These are phyloP conservation scores for Dendrobium nobile DNA, from an alignment of 106 monocot genomes.

Conservation along the genomic window DNA sequence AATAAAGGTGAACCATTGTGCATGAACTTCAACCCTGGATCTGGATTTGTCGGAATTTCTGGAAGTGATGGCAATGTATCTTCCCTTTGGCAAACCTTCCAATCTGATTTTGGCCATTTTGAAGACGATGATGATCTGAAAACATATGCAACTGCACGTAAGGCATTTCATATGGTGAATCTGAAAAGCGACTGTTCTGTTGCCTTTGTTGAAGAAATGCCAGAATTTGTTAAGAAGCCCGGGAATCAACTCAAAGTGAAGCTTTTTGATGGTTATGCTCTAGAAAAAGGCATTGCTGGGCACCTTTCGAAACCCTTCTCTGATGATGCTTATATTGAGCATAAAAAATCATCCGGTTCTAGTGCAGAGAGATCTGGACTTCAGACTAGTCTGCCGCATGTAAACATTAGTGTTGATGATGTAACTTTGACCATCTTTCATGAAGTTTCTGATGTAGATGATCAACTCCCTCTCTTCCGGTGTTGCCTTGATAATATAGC, in stretches of 20 bases:
- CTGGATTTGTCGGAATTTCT: conserved; percentile 71
- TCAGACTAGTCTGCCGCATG: conserved; percentile 14
- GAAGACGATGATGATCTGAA: conserved; percentile 30
- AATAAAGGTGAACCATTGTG: conserved; percentile 40
- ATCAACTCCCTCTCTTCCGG: conserved; percentile 49
- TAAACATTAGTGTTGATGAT: conserved; percentile 42
- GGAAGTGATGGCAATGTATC: conserved; percentile 32
- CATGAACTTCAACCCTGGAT: conserved; percentile 48
- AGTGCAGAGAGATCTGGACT: conserved; percentile 10
- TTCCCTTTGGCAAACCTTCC: conserved; percentile 54
- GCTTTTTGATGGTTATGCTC: conserved; percentile 34
- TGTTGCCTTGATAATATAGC: conserved; percentile 29
- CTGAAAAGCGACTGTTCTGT: conserved; percentile 53
- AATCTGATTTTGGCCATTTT: conserved; percentile 23
- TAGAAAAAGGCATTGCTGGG: conserved; percentile 8
- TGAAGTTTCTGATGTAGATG: conserved; percentile 51
- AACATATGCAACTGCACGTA: conserved; percentile 21
- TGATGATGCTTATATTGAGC: conserved; percentile 3
- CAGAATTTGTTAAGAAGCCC: conserved; percentile 83
- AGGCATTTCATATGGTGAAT: conserved; percentile 72
- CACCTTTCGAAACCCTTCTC: not conserved
- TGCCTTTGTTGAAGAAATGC: conserved; percentile 73
- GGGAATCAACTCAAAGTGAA: conserved; percentile 77
- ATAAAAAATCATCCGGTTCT: conserved; percentile 13
- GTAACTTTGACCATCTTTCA: conserved; percentile 48